These are phyloP conservation scores for Juncus inflexus DNA, from an alignment of 176 grass and related monocot genomes.

Conservation along the genomic window DNA sequence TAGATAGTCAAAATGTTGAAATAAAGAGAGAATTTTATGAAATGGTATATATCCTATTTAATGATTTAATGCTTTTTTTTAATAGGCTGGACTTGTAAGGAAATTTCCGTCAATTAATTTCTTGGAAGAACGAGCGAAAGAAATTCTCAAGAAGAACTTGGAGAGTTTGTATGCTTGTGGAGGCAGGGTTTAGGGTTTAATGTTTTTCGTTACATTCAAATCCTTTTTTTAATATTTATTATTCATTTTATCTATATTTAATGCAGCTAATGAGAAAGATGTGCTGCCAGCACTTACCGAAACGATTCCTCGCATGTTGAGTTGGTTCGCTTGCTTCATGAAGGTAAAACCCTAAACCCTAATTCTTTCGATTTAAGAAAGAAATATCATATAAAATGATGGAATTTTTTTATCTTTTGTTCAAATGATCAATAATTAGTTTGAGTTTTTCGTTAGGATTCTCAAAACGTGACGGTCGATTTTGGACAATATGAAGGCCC, in stretches of 20 bases:
- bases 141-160: conserved; percentile 74
- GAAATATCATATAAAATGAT: too few species aligned
- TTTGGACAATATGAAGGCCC: conserved; percentile 60
- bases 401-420: too few species aligned
- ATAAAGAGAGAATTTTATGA: too few species aligned
- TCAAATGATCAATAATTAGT: too few species aligned
- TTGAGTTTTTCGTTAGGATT: conserved; percentile 38
- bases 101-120: conserved; percentile 57
- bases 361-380: not conserved
- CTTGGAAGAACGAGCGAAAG: conserved; percentile 66
- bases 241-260: conserved; percentile 8
- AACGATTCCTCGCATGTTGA: conserved; percentile 69
- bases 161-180: conserved; percentile 85
- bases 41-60: too few species aligned
- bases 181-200: conserved; percentile 34
- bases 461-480: conserved; percentile 43
- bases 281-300: conserved; percentile 50
- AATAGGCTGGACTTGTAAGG: conserved; percentile 67
- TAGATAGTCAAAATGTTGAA: too few species aligned
- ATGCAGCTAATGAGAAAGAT: conserved; percentile 61
- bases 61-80: conserved; percentile 14
- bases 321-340: conserved; percentile 66
- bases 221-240: not conserved
- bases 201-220: not conserved
- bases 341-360: conserved; percentile 34